Evolutionary conservation across 345 rosid genomes (phyloP).

Genomic region (Lepidium didymum): DNA sequence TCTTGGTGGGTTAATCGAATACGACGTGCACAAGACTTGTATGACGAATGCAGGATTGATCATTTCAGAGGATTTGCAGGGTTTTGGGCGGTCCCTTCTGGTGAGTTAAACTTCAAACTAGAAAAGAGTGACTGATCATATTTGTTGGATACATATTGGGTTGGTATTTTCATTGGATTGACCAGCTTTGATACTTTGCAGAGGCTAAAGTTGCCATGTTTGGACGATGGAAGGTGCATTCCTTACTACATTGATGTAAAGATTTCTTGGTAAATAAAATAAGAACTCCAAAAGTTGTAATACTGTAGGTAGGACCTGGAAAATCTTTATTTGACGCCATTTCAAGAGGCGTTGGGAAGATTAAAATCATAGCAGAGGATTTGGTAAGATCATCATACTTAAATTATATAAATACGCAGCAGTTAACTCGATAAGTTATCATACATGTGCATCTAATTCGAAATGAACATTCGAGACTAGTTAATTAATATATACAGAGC

Average conservation of each 20-base stretch:
- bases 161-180: background rate
- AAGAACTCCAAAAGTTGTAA: constrained; percentile 24
- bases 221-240: constrained; percentile 81
- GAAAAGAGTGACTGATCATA: background rate
- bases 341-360: constrained; percentile 54
- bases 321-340: constrained; percentile 80
- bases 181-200: constrained; percentile 31
- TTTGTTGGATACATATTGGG: background rate
- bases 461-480: background rate
- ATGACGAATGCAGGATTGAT: constrained; percentile 86
- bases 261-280: constrained; percentile 6
- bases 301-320: constrained; percentile 91
- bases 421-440: background rate
- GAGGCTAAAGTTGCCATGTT: constrained; percentile 76
- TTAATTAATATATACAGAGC: background rate
- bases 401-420: background rate
- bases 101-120: constrained; percentile 38
- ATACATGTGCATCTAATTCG: background rate
- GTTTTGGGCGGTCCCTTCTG: constrained; percentile 89
- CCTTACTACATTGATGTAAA: constrained; percentile 6
- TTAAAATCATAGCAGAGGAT: constrained; percentile 87
- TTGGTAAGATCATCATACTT: constrained; percentile 49
- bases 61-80: constrained; percentile 99
- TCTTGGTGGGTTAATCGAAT: constrained; percentile 88
- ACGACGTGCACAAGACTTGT: constrained; percentile 64